A percentile compares a stretch with the other conserved stretches of the same genome.
phyloP scores from a whole-genome alignment of 805 yeast species.

The Candida anglica region DNA sequence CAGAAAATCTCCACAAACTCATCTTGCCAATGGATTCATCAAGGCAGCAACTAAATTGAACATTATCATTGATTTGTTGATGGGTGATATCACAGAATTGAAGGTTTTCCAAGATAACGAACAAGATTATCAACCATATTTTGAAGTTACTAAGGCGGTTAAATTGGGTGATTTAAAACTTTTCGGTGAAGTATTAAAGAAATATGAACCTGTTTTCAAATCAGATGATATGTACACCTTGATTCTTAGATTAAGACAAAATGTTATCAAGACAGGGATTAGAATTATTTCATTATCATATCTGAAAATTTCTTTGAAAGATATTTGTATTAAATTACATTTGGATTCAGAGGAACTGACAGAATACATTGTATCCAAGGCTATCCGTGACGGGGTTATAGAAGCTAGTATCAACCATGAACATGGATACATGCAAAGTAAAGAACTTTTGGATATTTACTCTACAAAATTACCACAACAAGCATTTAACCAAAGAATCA shows the following conservation, averaged over 20 bases:
- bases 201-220: constrained; percentile 58
- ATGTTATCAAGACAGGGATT: constrained; percentile 96
- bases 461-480: constrained; percentile 83
- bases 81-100: constrained; percentile 95
- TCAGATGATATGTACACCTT: constrained; percentile 80
- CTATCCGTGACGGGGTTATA: constrained; percentile 95
- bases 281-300: constrained; percentile 89
- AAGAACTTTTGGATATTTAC: constrained; percentile 81
- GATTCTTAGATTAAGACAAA: constrained; percentile 87
- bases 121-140: constrained; percentile 68
- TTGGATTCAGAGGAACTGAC: constrained; percentile 94
- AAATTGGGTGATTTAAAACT: constrained; percentile 83
- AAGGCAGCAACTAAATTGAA: constrained; percentile 87
- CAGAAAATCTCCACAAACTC: constrained; percentile 92
- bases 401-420: constrained; percentile 93
- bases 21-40: constrained; percentile 77
- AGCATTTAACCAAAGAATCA: constrained; percentile 89
- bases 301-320: constrained; percentile 85
- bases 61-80: constrained; percentile 83
- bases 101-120: constrained; percentile 65
- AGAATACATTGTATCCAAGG: constrained; percentile 94
- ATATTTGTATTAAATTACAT: constrained; percentile 87
- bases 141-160: constrained; percentile 86
- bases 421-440: constrained; percentile 85
- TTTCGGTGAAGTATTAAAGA: constrained; percentile 66